phyloP scores from a whole-genome alignment of 495 filamentous ascomycete genomes.

The Penicillium bovifimosum region DNA sequence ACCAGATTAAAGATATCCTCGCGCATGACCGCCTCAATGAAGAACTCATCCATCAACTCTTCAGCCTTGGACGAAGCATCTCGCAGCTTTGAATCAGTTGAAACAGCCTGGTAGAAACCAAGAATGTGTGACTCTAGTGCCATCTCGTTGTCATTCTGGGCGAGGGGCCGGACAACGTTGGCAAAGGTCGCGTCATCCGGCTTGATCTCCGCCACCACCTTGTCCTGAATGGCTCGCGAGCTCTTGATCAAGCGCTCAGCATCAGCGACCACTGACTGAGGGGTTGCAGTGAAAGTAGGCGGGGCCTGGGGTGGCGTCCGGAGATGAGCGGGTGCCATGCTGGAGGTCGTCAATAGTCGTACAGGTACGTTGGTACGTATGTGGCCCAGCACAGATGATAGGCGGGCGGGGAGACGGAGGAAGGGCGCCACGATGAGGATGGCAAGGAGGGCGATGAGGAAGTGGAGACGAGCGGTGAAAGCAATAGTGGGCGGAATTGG shows the following conservation, averaged over 20 bases:
- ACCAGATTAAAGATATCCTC: constrained; percentile 62
- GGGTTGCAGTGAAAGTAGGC: constrained; percentile 79
- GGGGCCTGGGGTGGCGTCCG: constrained; percentile 77
- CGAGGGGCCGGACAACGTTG: constrained; percentile 58
- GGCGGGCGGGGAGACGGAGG: constrained; percentile 50
- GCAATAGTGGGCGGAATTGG: constrained; percentile 18
- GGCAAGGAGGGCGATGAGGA: constrained; percentile 56
- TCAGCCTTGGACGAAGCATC: constrained; percentile 65
- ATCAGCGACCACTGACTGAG: constrained; percentile 67
- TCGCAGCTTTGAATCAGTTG: constrained; percentile 60
- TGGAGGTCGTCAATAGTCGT: constrained; percentile 53
- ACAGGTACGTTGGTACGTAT: constrained; percentile 38
- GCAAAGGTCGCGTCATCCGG: constrained; percentile 61
- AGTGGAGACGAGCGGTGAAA: constrained; percentile 30
- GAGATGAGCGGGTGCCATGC: constrained; percentile 59
- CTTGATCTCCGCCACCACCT: constrained; percentile 62
- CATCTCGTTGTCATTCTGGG: constrained; percentile 60
- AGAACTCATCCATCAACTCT: constrained; percentile 61
- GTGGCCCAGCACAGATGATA: constrained; percentile 56
- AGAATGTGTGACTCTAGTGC: constrained; percentile 57
- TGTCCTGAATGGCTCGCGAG: constrained; percentile 67
- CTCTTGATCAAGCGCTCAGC: constrained; percentile 67
- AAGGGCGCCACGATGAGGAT: constrained; percentile 72
- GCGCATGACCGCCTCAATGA: constrained; percentile 61
- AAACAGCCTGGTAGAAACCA: constrained; percentile 77